These are phyloP conservation scores for Aleurites moluccanus DNA, from an alignment of 441 rosid genomes.

Conservation along the genomic window DNA sequence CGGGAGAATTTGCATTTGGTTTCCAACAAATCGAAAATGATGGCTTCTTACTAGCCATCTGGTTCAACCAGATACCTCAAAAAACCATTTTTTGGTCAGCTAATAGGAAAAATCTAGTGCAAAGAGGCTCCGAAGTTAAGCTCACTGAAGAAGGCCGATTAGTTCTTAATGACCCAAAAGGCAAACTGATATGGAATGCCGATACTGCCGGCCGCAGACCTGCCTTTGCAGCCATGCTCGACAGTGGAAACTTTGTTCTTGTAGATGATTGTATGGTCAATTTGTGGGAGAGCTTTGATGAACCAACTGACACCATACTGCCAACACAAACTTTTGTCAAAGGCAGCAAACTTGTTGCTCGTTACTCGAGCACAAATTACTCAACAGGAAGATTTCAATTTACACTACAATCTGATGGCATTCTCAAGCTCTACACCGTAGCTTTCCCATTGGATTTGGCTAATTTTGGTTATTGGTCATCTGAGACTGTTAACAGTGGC, in stretches of 20 bases:
- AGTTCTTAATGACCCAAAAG: slow-evolving; percentile 30
- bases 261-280: not conserved
- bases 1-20: slow-evolving; percentile 41
- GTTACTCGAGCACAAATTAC: not conserved
- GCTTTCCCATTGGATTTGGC: not conserved
- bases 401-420: slow-evolving; percentile 23
- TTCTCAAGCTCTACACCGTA: slow-evolving; percentile 25
- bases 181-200: slow-evolving; percentile 5
- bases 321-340: not conserved
- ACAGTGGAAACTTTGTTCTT: slow-evolving; percentile 16
- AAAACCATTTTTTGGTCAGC: slow-evolving; percentile 41
- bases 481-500: not conserved
- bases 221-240: slow-evolving; percentile 13
- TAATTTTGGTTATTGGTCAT: slow-evolving; percentile 14
- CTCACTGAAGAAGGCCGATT: slow-evolving; percentile 26
- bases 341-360: not conserved
- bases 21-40: slow-evolving; percentile 12
- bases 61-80: slow-evolving; percentile 21
- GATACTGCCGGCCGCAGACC: not conserved
- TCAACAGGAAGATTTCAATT: slow-evolving; percentile 32
- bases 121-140: slow-evolving; percentile 28
- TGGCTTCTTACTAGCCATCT: slow-evolving; percentile 26
- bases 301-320: slow-evolving; percentile 14
- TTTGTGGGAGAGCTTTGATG: slow-evolving; percentile 5
- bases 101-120: slow-evolving; percentile 12